These are phyloP conservation scores for Schizophyllum amplum DNA, from an alignment of 1,284 basidiomycete species.

Conservation along the genomic window DNA sequence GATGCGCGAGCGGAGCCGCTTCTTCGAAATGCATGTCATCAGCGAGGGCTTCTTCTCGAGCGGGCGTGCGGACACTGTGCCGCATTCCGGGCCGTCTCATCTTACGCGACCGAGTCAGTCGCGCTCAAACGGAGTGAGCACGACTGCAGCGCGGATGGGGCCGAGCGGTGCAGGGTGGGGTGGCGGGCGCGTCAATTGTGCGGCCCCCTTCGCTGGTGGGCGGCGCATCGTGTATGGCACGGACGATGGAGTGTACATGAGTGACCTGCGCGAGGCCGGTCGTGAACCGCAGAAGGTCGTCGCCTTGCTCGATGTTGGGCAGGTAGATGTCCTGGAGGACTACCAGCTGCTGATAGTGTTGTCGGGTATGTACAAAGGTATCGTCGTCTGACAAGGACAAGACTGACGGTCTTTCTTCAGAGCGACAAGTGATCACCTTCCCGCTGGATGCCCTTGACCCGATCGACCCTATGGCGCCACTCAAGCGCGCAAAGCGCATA, in stretches of 20 bases:
- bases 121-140: not conserved
- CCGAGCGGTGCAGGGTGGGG: constrained; percentile 15
- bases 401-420: constrained; percentile 29
- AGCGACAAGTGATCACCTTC: constrained; percentile 94
- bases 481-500: constrained; percentile 93
- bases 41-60: constrained; percentile 77
- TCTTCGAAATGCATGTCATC: constrained; percentile 84
- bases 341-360: constrained; percentile 94
- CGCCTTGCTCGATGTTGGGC: constrained; percentile 82
- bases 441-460: constrained; percentile 91
- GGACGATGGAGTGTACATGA: constrained; percentile 94
- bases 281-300: constrained; percentile 89
- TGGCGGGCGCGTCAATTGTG: constrained; percentile 88
- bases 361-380: constrained; percentile 54
- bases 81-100: not conserved
- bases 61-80: not conserved
- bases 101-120: not conserved
- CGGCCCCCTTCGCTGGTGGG: constrained; percentile 87
- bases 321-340: constrained; percentile 95
- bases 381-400: not conserved
- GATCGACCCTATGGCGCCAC: constrained; percentile 81
- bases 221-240: constrained; percentile 92
- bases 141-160: not conserved
- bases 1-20: constrained; percentile 77
- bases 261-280: constrained; percentile 71